phyloP scores from a whole-genome alignment of 2,329 filamentous ascomycete species.

The Colletotrichum incanum region DNA sequence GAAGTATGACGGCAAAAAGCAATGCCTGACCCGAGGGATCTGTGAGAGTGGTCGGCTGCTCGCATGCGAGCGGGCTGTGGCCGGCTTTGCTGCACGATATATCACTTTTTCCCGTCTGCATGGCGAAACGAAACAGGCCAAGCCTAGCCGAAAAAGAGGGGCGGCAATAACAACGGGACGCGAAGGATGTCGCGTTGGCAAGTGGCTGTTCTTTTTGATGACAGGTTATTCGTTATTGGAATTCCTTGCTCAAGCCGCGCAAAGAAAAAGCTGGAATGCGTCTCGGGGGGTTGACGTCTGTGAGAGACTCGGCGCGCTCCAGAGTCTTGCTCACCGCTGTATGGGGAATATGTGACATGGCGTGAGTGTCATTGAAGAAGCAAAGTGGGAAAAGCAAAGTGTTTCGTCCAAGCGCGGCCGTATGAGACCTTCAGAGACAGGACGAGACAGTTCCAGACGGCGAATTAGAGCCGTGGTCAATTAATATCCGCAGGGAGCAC shows the following conservation, averaged over 20 bases:
- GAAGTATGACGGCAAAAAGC: conserved; percentile 32
- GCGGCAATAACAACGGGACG: conserved; percentile 4
- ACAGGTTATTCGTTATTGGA: background rate
- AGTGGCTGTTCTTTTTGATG: background rate
- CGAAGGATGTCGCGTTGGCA: conserved; percentile 1
- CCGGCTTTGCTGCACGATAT: conserved; percentile 29
- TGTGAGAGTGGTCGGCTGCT: conserved; percentile 30
- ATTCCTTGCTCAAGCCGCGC: conserved; percentile 14
- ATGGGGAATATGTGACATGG: conserved; percentile 30
- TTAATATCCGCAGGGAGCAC: conserved; percentile 33
- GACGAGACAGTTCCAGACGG: conserved; percentile 34
- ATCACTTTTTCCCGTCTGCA: conserved; percentile 28
- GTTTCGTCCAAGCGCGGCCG: conserved; percentile 28
- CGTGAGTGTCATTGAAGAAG: conserved; percentile 35
- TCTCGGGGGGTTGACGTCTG: conserved; percentile 26
- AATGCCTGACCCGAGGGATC: conserved; percentile 27
- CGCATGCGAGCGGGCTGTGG: conserved; percentile 29
- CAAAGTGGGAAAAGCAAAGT: conserved; percentile 37
- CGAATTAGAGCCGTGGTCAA: conserved; percentile 24
- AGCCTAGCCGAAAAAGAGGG: conserved; percentile 17
- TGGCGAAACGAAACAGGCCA: conserved; percentile 33
- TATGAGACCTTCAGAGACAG: conserved; percentile 38
- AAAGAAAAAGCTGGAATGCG: conserved; percentile 28
- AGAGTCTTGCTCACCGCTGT: conserved; percentile 34
- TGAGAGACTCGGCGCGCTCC: conserved; percentile 17